phyloP scores from a whole-genome alignment of 2,329 filamentous ascomycete species.

The Aureobasidium sp. region DNA sequence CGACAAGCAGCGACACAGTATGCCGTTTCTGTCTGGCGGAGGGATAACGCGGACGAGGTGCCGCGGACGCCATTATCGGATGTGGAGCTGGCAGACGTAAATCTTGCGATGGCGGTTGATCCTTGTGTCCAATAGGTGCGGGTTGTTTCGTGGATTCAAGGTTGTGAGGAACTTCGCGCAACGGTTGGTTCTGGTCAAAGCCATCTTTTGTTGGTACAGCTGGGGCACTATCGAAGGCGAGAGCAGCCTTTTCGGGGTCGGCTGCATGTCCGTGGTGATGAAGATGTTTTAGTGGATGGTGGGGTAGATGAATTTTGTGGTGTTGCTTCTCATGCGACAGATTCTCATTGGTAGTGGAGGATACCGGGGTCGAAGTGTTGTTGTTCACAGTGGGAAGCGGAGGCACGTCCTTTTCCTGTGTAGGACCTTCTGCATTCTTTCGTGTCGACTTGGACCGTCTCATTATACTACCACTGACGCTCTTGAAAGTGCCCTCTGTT shows the following conservation, averaged over 20 bases:
- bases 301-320: slow-evolving; percentile 32
- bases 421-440: slow-evolving; percentile 35
- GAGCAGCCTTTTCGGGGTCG: slow-evolving; percentile 1
- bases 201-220: slow-evolving; percentile 14
- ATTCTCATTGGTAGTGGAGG: slow-evolving; percentile 61
- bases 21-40: slow-evolving; percentile 48
- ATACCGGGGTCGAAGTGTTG: slow-evolving; percentile 58
- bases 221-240: background rate
- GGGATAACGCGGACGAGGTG: slow-evolving; percentile 44
- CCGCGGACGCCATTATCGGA: slow-evolving; percentile 28
- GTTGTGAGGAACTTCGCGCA: slow-evolving; percentile 38
- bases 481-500: slow-evolving; percentile 35
- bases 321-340: slow-evolving; percentile 29
- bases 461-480: slow-evolving; percentile 69
- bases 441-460: slow-evolving; percentile 50
- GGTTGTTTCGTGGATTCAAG: slow-evolving; percentile 29
- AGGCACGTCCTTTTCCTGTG: slow-evolving; percentile 18
- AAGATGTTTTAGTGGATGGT: slow-evolving; percentile 29
- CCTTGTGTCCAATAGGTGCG: slow-evolving; percentile 32
- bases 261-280: slow-evolving; percentile 18
- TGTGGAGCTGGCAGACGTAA: slow-evolving; percentile 36
- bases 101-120: slow-evolving; percentile 39
- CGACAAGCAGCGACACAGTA: slow-evolving; percentile 55
- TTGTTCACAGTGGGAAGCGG: slow-evolving; percentile 19
- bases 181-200: slow-evolving; percentile 26